Evolutionary conservation across 306 rosid species (phyloP).

Genomic region (cucumber (Cucumis sativus)): DNA sequence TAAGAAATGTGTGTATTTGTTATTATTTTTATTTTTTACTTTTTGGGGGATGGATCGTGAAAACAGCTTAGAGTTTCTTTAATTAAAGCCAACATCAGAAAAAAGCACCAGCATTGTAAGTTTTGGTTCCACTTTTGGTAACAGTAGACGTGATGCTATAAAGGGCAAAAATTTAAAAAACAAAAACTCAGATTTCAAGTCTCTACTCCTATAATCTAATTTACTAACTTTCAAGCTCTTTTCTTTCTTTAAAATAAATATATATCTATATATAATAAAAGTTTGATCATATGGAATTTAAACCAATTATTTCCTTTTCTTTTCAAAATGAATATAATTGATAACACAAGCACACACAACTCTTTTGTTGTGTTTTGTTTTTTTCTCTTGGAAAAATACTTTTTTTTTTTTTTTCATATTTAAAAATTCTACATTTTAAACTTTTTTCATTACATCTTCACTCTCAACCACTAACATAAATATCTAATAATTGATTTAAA

Average conservation of each 20-base stretch:
- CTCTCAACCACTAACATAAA: too few relatives aligned
- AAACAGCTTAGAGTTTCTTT: constrained; percentile 11
- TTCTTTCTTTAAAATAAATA: too few relatives aligned
- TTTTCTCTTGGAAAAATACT: too few relatives aligned
- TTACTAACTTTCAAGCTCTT: neutral
- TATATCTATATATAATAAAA: too few relatives aligned
- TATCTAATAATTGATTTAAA: too few relatives aligned
- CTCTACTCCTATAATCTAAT: neutral
- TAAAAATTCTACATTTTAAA: too few relatives aligned
- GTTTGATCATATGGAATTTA: neutral
- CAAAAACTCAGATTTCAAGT: neutral
- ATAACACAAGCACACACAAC: neutral
- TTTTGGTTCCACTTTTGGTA: constrained; percentile 12
- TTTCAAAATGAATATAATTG: neutral
- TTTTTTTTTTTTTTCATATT: too few relatives aligned
- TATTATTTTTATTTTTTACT: neutral
- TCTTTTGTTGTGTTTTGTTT: neutral
- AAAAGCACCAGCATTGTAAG: constrained; percentile 7
- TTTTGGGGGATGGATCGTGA: constrained; percentile 3
- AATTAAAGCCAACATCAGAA: constrained; percentile 13
- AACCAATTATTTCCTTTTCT: neutral
- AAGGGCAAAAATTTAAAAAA: neutral
- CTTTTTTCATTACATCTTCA: too few relatives aligned
- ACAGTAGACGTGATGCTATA: constrained; percentile 12
- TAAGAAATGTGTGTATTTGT: neutral